These are phyloP conservation scores for Staphylotrichum tortipilum DNA, from an alignment of 495 filamentous ascomycete genomes.

Conservation along the genomic window DNA sequence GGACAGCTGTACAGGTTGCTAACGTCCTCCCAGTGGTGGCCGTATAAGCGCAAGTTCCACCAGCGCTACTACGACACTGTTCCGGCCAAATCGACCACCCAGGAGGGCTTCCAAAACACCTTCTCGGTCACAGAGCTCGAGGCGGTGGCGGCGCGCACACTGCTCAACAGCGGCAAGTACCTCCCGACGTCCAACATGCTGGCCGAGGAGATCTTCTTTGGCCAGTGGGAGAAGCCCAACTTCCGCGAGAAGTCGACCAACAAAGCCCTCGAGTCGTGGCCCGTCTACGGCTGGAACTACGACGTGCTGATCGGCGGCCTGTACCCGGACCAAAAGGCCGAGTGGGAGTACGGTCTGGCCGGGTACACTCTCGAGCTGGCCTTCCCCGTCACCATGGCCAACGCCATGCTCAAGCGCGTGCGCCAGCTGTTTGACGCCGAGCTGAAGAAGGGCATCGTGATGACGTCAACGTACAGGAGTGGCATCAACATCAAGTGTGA, in stretches of 20 bases:
- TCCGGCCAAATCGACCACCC: slow-evolving; percentile 28
- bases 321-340: slow-evolving; percentile 39
- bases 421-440: slow-evolving; percentile 39
- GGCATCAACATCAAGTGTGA: slow-evolving; percentile 45
- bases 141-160: slow-evolving; percentile 29
- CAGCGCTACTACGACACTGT: slow-evolving; percentile 43
- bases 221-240: slow-evolving; percentile 38
- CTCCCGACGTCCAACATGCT: slow-evolving; percentile 41
- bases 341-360: slow-evolving; percentile 41
- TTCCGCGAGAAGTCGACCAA: slow-evolving; percentile 43
- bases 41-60: slow-evolving; percentile 41
- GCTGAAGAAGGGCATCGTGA: slow-evolving; percentile 30
- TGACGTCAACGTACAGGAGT: slow-evolving; percentile 43
- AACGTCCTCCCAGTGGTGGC: slow-evolving; percentile 36
- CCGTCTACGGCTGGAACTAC: slow-evolving; percentile 45
- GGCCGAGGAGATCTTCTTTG: slow-evolving; percentile 40
- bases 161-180: slow-evolving; percentile 41
- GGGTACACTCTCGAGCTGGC: slow-evolving; percentile 42
- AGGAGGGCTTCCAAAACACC: slow-evolving; percentile 44
- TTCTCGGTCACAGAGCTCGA: slow-evolving; percentile 41
- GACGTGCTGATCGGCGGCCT: slow-evolving; percentile 43
- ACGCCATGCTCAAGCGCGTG: slow-evolving; percentile 40
- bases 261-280: slow-evolving; percentile 31
- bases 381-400: slow-evolving; percentile 40
- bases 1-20: not conserved